Evolutionary conservation across 129 eudicot species (phyloP).

Genomic region (Centrapalus pauciflorus): DNA sequence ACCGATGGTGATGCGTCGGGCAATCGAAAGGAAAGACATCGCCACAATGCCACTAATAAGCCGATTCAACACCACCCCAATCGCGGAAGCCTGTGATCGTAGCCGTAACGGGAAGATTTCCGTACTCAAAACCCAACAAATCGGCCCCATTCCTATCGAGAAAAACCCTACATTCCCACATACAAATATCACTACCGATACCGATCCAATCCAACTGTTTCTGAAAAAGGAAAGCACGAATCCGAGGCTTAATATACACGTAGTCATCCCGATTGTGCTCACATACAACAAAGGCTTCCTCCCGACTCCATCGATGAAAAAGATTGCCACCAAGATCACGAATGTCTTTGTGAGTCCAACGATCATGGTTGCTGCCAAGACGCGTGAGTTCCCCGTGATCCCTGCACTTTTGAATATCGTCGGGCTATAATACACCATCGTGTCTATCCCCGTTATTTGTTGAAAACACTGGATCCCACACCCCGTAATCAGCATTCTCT

Average conservation of each 20-base stretch:
- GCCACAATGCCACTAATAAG: conserved; percentile 70
- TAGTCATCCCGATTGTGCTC: conserved; percentile 77
- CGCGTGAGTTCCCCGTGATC: conserved; percentile 33
- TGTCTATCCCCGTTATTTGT: conserved; percentile 78
- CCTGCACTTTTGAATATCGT: conserved; percentile 55
- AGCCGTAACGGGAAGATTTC: conserved; percentile 67
- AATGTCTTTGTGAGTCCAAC: conserved; percentile 67
- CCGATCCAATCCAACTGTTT: conserved; percentile 27
- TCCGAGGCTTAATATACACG: conserved; percentile 44
- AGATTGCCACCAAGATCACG: conserved; percentile 45
- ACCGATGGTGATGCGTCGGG: conserved; percentile 41
- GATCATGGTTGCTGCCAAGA: conserved; percentile 75
- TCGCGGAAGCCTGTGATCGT: conserved; percentile 71
- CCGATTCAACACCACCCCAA: conserved; percentile 66
- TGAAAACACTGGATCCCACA: conserved; percentile 70
- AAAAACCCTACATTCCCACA: conserved; percentile 77
- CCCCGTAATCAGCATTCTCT: conserved; percentile 58
- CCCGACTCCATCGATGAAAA: conserved; percentile 61
- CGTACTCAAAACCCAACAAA: conserved; percentile 69
- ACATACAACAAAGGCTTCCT: conserved; percentile 68
- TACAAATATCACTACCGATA: conserved; percentile 41
- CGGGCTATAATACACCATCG: conserved; percentile 74
- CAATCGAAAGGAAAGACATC: conserved; percentile 66
- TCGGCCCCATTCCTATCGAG: conserved; percentile 68
- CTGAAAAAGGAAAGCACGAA: conserved; percentile 26